Base-by-base conservation (phyloP, 768 basidiomycete genomes). In the Tricholoma terreum region DNA sequence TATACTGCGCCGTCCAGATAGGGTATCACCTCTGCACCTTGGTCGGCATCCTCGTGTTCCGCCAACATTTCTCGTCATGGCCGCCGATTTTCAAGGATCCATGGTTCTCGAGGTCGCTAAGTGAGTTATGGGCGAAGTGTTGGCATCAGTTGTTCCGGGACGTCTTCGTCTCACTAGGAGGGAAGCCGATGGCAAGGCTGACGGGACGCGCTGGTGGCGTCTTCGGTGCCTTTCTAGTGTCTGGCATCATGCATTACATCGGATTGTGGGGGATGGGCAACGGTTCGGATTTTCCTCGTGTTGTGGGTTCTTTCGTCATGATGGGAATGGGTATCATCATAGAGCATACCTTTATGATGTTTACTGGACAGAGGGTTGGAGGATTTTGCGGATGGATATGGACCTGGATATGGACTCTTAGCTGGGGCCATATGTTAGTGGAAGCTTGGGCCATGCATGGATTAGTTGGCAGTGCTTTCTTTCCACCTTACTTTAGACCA, bases 111-210 rank as follows among this genome's bases (percentile, higher is more conserved):
- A 82, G 81, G 3, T 87, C 85, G 4, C 69, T 90, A n/a, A 67
- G 72, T 35, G 78, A 84, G 21, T 82, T 86, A 56, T 90, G 88
- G 89, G 74, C 78, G 3, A 66, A 59, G 55, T 71, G 79, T n/a
- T 90, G 89, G 88, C 88, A 90, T 61, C 86, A 88, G 62, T 58
- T 83, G 5, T 85, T 87, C 63, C 78, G 86, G 9, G 78, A 84
- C 43, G 63, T 68, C 35, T 88, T 89, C 62, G 68, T 86, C 40
- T 68, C 66, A 11, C 58, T 83, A n/a, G 86, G 85, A 11, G 72
- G 72, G 9, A 72, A 71, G 31, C 81, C 82, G 0, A 51, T 82
- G 24, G 65, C 66, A 24, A 63, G 62, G 52, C 58, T 82, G 4
- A 62, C 82, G 24, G 85, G 87, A 21, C 77, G 78, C 17, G 55